A percentile compares a stretch with the other conserved stretches of the same genome.
Conservation (phyloP, 2,329 filamentous ascomycete genomes). For the Monilinia laxa region DNA sequence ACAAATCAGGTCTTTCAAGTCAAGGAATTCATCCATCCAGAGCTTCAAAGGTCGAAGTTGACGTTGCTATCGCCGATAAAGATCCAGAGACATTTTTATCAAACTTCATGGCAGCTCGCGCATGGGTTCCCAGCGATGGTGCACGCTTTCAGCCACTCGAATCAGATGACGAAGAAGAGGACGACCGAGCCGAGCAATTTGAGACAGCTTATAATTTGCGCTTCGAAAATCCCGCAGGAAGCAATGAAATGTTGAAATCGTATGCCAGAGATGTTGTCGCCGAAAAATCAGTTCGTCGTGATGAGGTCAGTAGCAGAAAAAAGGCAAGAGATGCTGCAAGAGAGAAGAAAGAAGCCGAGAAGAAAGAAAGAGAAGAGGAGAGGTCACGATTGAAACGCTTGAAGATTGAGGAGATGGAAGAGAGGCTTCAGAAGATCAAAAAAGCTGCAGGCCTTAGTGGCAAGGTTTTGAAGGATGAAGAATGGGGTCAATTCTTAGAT, state of each 20-base stretch:
- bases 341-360: slow-evolving; percentile 75
- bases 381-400: slow-evolving; percentile 81
- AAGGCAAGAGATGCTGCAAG: slow-evolving; percentile 76
- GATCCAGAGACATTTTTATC: slow-evolving; percentile 92
- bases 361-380: slow-evolving; percentile 73
- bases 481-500: slow-evolving; percentile 83
- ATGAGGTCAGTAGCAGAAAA: slow-evolving; percentile 74
- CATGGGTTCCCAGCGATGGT: slow-evolving; percentile 74
- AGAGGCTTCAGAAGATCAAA: slow-evolving; percentile 84
- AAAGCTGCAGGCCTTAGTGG: slow-evolving; percentile 79
- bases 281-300: slow-evolving; percentile 79
- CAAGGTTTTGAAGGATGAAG: slow-evolving; percentile 66
- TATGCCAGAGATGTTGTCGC: slow-evolving; percentile 85
- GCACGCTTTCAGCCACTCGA: slow-evolving; percentile 78
- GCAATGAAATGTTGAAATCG: slow-evolving; percentile 83
- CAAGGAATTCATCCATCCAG: slow-evolving; percentile 59
- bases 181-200: slow-evolving; percentile 76
- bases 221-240: slow-evolving; percentile 86
- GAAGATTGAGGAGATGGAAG: slow-evolving; percentile 86
- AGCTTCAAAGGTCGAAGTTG: slow-evolving; percentile 52
- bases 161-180: slow-evolving; percentile 77
- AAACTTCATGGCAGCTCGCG: slow-evolving; percentile 89
- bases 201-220: slow-evolving; percentile 94
- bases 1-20: slow-evolving; percentile 39
- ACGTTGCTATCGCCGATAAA: slow-evolving; percentile 76